phyloP scores from a whole-genome alignment of 306 rosid species.

The Inga laurina region DNA sequence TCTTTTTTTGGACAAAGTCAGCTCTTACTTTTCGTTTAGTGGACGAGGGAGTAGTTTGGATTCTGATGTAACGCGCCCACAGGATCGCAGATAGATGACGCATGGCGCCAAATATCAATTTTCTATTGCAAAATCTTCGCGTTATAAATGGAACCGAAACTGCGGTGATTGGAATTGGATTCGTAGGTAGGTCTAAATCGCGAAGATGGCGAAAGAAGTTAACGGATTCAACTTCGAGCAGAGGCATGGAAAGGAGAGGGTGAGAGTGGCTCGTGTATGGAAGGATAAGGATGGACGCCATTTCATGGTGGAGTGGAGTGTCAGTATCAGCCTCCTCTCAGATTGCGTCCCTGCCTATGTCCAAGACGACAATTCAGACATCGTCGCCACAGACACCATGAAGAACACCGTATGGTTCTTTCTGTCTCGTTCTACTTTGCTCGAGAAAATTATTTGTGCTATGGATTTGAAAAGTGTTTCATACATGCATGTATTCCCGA shows the following conservation, averaged over 20 bases:
- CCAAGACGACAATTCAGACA: slow-evolving; percentile 69
- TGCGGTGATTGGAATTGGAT: neutral
- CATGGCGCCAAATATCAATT: neutral
- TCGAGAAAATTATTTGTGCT: neutral
- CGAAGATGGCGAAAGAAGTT: slow-evolving; percentile 44
- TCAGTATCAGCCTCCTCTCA: slow-evolving; percentile 70
- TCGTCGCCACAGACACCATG: slow-evolving; percentile 94
- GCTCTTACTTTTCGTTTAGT: too few relatives aligned
- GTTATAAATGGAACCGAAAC: neutral
- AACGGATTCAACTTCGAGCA: slow-evolving; percentile 77
- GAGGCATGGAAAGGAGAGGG: slow-evolving; percentile 84
- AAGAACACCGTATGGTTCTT: slow-evolving; percentile 68
- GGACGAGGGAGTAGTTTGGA: slow-evolving; percentile 38
- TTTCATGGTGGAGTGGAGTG: slow-evolving; percentile 83
- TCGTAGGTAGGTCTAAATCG: neutral
- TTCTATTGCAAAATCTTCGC: neutral
- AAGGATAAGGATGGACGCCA: slow-evolving; percentile 56
- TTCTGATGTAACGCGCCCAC: neutral
- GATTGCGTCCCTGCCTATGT: slow-evolving; percentile 71
- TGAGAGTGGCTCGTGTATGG: slow-evolving; percentile 89
- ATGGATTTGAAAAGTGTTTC: neutral
- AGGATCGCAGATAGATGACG: neutral
- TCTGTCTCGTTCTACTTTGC: neutral
- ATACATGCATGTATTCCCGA: neutral
- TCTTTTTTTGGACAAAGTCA: too few relatives aligned